phyloP scores from a whole-genome alignment of 2,329 filamentous ascomycete species.

The Dactylonectria estremocensis region DNA sequence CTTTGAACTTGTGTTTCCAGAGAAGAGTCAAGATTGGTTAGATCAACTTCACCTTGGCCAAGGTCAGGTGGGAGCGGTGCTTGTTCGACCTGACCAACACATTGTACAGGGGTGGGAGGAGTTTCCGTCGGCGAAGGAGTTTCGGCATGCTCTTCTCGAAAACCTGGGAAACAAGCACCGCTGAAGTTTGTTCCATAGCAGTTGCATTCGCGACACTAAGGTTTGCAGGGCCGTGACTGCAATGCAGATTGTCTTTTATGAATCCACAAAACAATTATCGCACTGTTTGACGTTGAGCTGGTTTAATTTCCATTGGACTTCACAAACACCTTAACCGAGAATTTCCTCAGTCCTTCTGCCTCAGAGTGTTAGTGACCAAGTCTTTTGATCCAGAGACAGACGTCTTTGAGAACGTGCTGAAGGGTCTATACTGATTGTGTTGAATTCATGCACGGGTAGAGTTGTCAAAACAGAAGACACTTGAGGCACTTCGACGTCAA shows the following conservation, averaged over 20 bases:
- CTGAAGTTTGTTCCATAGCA: background rate
- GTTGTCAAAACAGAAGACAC: background rate
- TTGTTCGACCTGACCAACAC: background rate
- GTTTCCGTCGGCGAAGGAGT: background rate
- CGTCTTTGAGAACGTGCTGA: background rate
- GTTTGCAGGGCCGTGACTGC: background rate
- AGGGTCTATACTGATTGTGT: background rate
- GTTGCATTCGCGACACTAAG: background rate
- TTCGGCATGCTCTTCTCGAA: background rate
- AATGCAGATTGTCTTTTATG: background rate
- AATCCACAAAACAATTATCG: background rate
- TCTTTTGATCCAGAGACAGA: background rate
- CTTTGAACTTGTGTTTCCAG: background rate
- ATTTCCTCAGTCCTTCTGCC: background rate
- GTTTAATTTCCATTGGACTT: background rate
- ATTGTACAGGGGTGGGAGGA: background rate
- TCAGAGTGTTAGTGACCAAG: background rate
- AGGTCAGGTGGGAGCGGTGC: background rate
- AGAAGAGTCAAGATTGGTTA: background rate
- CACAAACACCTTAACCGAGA: background rate
- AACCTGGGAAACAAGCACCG: background rate
- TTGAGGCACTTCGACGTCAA: background rate
- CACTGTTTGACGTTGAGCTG: background rate
- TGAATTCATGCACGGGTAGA: background rate
- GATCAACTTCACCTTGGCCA: background rate